These are phyloP conservation scores for Exophiala oligosperma DNA, from an alignment of 2,329 filamentous ascomycete species.

Conservation along the genomic window DNA sequence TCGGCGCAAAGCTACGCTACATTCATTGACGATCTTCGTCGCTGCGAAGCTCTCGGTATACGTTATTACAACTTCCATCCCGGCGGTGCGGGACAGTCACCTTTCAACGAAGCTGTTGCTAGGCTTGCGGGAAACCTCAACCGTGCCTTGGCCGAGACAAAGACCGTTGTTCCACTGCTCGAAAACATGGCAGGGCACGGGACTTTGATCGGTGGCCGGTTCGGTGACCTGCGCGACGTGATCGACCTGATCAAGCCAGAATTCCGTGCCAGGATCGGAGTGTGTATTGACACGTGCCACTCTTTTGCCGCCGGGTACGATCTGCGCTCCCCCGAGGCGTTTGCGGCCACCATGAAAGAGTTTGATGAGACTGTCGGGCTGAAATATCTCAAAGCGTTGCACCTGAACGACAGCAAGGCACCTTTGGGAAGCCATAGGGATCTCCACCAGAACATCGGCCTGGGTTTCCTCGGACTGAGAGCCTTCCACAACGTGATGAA, in stretches of 20 bases:
- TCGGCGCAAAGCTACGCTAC: constrained; percentile 80
- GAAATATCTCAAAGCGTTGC: constrained; percentile 78
- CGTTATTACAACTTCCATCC: constrained; percentile 97
- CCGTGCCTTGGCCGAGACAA: constrained; percentile 73
- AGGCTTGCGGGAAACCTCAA: constrained; percentile 84
- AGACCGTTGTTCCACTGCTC: constrained; percentile 75
- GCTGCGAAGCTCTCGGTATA: constrained; percentile 85
- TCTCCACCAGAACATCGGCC: constrained; percentile 93
- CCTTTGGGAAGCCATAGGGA: constrained; percentile 80
- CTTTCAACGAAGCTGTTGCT: constrained; percentile 67
- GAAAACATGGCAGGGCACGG: constrained; percentile 95
- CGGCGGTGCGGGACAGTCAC: constrained; percentile 71
- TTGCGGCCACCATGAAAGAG: constrained; percentile 68
- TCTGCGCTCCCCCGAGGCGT: constrained; percentile 71
- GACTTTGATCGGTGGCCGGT: constrained; percentile 81
- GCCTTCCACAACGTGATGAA: constrained; percentile 94
- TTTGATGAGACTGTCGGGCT: constrained; percentile 79
- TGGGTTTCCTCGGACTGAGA: constrained; percentile 84
- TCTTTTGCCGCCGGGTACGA: constrained; percentile 94
- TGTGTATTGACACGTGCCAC: constrained; percentile 97
- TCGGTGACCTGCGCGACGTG: constrained; percentile 83
- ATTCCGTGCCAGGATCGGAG: constrained; percentile 80
- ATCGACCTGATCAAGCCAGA: constrained; percentile 69
- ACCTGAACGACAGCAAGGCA: constrained; percentile 95
- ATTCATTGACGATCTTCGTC: constrained; percentile 83